A percentile compares a stretch with the other conserved stretches of the same genome.
phyloP scores from a whole-genome alignment of 1,284 basidiomycete genomes.

The Hortiboletus rubellus region DNA sequence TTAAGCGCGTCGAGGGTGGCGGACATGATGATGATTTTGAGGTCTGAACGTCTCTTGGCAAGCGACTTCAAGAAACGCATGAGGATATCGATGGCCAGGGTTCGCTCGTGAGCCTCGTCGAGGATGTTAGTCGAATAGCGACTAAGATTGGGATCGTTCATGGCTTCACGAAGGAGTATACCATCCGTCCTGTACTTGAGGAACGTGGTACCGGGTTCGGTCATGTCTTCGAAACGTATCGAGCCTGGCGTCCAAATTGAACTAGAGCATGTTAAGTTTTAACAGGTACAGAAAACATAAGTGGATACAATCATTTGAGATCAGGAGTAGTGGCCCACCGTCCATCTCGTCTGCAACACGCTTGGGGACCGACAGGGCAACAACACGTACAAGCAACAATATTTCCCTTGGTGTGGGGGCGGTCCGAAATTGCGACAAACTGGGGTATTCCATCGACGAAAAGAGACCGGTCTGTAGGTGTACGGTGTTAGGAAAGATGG shows the following conservation, averaged over 20 bases:
- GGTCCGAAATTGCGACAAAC: slow-evolving; percentile 91
- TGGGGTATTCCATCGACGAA: slow-evolving; percentile 76
- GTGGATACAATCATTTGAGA: neutral
- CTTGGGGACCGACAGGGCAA: slow-evolving; percentile 97
- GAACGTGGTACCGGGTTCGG: slow-evolving; percentile 87
- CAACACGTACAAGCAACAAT: slow-evolving; percentile 97
- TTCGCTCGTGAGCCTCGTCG: slow-evolving; percentile 98
- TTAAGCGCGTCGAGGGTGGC: slow-evolving; percentile 97
- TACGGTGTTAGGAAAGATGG: slow-evolving; percentile 22
- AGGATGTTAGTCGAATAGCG: slow-evolving; percentile 98
- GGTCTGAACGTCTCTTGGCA: slow-evolving; percentile 78
- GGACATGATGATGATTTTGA: slow-evolving; percentile 99
- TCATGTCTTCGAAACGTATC: slow-evolving; percentile 99
- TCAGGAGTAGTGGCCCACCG: slow-evolving; percentile 48
- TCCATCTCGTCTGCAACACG: slow-evolving; percentile 99
- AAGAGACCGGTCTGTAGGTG: slow-evolving; percentile 29
- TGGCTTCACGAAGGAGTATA: slow-evolving; percentile 96
- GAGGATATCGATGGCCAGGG: slow-evolving; percentile 96
- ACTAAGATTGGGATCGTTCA: slow-evolving; percentile 89
- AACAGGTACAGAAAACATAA: slow-evolving; percentile 6
- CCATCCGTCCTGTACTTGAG: slow-evolving; percentile 99
- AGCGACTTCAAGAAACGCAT: slow-evolving; percentile 89
- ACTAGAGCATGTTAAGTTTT: slow-evolving; percentile 47
- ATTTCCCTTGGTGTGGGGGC: slow-evolving; percentile 86
- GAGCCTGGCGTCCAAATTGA: slow-evolving; percentile 88